A percentile compares a stretch with the other conserved stretches of the same genome.
Conservation (phyloP, 345 rosid genomes). For the Rubroshorea leprosula region DNA sequence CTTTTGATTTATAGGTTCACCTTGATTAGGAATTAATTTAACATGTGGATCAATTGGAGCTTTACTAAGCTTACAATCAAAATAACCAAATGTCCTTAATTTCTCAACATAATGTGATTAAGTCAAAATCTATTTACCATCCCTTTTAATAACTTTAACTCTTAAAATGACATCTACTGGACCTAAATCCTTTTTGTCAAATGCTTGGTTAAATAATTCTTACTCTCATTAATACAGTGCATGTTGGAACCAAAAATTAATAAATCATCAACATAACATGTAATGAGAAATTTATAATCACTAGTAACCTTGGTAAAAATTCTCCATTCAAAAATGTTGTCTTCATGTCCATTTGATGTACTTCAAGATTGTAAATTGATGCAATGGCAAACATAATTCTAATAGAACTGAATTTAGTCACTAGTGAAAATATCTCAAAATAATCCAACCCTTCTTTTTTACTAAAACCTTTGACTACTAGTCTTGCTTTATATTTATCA, state of each 20-base stretch:
- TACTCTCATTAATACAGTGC: background rate
- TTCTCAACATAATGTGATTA: no score
- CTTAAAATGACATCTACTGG: background rate
- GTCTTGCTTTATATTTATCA: background rate
- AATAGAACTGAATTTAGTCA: background rate
- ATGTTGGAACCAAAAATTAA: background rate
- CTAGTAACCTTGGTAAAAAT: background rate
- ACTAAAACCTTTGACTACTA: no score
- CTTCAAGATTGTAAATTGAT: no score
- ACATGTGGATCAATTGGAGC: no score
- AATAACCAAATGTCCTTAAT: no score
- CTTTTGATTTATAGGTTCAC: background rate
- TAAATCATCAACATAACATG: background rate
- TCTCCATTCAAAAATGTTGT: background rate
- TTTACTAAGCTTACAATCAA: no score
- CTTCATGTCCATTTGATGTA: no score
- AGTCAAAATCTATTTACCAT: no score
- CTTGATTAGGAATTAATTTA: no score
- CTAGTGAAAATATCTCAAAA: background rate
- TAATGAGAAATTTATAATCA: background rate
- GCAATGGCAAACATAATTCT: no score
- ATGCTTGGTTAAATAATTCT: background rate
- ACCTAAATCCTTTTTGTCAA: background rate
- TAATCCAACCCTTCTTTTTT: background rate
- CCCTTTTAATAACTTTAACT: background rate